A percentile compares a stretch with the other conserved stretches of the same genome.
Evolutionary conservation across 345 rosid species (phyloP).

Genomic region (Jatropha curcas): DNA sequence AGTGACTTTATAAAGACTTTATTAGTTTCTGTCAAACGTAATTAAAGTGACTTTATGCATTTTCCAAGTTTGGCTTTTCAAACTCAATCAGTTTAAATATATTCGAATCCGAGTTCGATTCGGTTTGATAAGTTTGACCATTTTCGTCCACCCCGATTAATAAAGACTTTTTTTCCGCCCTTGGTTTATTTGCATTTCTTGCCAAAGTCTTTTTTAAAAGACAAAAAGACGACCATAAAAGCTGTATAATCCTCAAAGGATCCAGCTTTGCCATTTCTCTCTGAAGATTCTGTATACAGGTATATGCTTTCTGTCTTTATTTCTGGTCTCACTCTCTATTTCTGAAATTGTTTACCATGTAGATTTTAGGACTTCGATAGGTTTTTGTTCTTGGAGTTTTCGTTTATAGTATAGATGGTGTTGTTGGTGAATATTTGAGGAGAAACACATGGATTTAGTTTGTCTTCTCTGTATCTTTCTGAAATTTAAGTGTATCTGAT

Average conservation of each 20-base stretch:
- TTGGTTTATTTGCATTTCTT: no score
- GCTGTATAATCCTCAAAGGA: background rate
- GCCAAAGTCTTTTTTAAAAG: background rate
- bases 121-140: no score
- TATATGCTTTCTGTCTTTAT: background rate
- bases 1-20: no score
- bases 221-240: background rate
- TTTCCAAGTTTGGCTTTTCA: no score
- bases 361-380: background rate
- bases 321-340: background rate
- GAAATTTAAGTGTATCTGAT: background rate
- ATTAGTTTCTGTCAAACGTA: no score
- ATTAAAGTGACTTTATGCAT: no score
- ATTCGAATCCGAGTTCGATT: no score
- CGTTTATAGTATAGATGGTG: background rate
- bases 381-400: background rate
- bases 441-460: background rate
- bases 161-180: no score
- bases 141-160: no score
- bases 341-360: background rate
- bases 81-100: no score
- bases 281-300: background rate
- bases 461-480: background rate
- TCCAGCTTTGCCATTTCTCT: conserved; percentile 3
- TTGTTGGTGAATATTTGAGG: background rate